Evolutionary conservation across 2,329 filamentous ascomycete species (phyloP).

Genomic region (Fusarium chaquense): DNA sequence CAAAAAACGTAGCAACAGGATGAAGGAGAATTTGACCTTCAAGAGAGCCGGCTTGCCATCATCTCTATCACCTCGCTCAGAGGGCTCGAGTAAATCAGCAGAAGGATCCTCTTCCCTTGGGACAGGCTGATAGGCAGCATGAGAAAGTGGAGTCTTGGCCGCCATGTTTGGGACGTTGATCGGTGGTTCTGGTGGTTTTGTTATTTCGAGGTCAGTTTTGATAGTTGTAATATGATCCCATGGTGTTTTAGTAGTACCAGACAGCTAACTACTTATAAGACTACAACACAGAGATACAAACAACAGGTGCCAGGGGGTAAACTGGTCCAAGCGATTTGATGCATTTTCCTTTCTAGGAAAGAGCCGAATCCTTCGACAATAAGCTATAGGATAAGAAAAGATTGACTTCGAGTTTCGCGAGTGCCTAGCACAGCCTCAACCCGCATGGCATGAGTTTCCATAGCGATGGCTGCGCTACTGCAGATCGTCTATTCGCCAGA

Average conservation of each 20-base stretch:
- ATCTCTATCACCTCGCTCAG: constrained; percentile 14
- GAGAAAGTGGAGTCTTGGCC: constrained; percentile 26
- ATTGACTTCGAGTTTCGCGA: constrained; percentile 11
- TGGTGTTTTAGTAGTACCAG: neutral
- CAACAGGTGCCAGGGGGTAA: neutral
- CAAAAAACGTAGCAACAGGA: constrained; percentile 31
- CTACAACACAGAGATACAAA: neutral
- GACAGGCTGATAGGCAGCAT: constrained; percentile 29
- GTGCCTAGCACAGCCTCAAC: constrained; percentile 34
- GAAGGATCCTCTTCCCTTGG: constrained; percentile 37
- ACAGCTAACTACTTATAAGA: constrained; percentile 24
- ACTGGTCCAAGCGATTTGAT: neutral
- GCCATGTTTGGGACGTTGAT: constrained; percentile 22
- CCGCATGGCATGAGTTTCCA: constrained; percentile 23
- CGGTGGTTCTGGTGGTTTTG: neutral
- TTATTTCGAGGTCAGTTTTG: neutral
- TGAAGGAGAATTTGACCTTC: constrained; percentile 33
- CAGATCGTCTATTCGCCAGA: constrained; percentile 19
- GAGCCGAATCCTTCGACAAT: constrained; percentile 11
- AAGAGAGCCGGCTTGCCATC: constrained; percentile 21
- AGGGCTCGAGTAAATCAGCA: constrained; percentile 33
- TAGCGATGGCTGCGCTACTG: constrained; percentile 11
- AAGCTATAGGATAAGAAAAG: neutral
- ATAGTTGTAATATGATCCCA: neutral
- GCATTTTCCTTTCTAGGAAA: constrained; percentile 26